Base-by-base conservation (phyloP, 2,329 filamentous ascomycete species). In the Exophiala alcalophila region DNA sequence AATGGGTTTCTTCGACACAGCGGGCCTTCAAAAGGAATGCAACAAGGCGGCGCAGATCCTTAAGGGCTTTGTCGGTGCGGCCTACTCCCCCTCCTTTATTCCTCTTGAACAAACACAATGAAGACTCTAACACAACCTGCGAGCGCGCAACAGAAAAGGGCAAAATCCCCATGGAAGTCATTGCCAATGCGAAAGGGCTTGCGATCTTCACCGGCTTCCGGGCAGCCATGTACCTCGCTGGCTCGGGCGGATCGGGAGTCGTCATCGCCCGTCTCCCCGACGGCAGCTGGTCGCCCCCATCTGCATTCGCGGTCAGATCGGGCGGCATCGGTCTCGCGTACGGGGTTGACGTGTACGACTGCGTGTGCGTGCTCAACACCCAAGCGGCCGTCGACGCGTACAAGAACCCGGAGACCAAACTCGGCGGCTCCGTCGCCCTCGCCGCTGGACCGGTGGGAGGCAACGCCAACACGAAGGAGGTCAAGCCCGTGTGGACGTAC, bases 321-420 rank as follows among this genome's bases (percentile, higher is more conserved):
- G 44, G 43, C 19, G 39, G 39, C 5, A 12, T 47, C 11, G 48
- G 48, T 20, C 23, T 50, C 21, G 43, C 29, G 11, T 41, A 31
- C 14, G 48, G 48, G 3, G 30, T 50, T 4, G 48, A 47, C 25
- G 23, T 44, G 18, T 44, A 40, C 35, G 48, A 50, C 31, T 50
- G 48, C 19, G 36, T 50, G n/a, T 47, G 44, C 18, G 48, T 50
- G 12, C 44, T 50, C 30, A 50, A 50, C 40, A 50, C 44, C 10
- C 10, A 32, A 16, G 48, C 40, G 12, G 48, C 44, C 2, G 23
- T 50, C 10, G 44, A 44, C 11, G 30, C 38, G 1, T 50, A 47
- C 19, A 21, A 21, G 15, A 38, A 37, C 15, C 10, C 19, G 14
- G 40, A 40, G 12, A 46, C 36, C 19, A 34, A 4, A 9, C 30